Evolutionary conservation across 176 grass and related monocot genomes (phyloP), one percentile per base, ranked within the genome.

Genomic region (Ananas comosus): DNA sequence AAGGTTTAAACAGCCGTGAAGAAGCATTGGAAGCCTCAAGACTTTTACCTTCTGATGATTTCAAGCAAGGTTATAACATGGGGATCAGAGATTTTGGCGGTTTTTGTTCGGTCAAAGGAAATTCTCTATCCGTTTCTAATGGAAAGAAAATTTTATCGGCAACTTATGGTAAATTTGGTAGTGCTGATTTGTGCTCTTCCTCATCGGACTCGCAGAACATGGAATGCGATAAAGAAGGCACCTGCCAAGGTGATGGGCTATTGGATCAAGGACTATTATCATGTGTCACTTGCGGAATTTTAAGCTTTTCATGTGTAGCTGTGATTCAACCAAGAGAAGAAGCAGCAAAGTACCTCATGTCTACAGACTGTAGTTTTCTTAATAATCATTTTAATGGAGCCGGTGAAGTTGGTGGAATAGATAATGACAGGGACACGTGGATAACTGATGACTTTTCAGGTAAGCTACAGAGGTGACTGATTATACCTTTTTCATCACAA

Each of bases 261-360:
- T 80, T 94, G 70, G 90, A 99, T 64, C 90, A 99, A 70, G 90
- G 89, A 71, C 79, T 99, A 27, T 80, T 99, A 65, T 88, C 90
- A 61, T 99, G 95, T 86, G 87, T 94, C 19, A 83, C 87, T 63
- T 99, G 95, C 70, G 90, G 95, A 33, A 90, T 99, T 83, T 88
- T 94, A 73, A 99, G 95, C 84, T 99, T 99, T 90, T 87, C 95
- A 73, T 99, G 90, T 79, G 87, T 99, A 66, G 85, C 85, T 76
- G 86, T 99, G 51, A 80, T 99, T 74, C 88, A 88, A 88, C 90
- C 95, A 82, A 88, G 51, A 74, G 90, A 91, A 33, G 33, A 48
- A 79, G 29, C 90, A 75, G 80, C 90, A 18, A 88, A 76, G 52
- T 84, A 77, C 70, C 80, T 99, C 12, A 83, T 91, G 78, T 80